A percentile compares a stretch with the other conserved stretches of the same genome.
Evolutionary conservation across 495 filamentous ascomycete genomes (phyloP).

Genomic region (Neurospora sublineolata): DNA sequence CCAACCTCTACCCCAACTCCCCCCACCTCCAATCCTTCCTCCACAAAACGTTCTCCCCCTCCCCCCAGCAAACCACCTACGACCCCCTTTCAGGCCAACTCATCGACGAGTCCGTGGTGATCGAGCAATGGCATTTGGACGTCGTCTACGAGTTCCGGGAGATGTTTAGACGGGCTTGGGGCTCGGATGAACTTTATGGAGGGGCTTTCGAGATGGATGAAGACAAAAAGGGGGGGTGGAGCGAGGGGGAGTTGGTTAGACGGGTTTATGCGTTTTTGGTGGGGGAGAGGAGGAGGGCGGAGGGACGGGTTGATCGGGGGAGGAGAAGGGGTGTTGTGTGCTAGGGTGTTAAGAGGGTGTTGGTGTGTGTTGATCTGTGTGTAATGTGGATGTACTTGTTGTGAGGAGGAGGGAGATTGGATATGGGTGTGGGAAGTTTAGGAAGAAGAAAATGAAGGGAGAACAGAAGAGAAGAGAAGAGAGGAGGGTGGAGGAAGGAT

Average conservation of each 20-base stretch:
- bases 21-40: neutral
- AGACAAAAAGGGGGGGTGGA: constrained; percentile 22
- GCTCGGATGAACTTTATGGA: neutral
- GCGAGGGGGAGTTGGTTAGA: constrained; percentile 33
- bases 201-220: neutral
- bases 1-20: neutral
- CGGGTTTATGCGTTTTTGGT: constrained; percentile 40
- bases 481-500: neutral
- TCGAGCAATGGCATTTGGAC: constrained; percentile 43
- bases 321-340: neutral
- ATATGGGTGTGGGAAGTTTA: neutral
- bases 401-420: neutral
- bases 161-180: constrained; percentile 17
- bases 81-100: neutral
- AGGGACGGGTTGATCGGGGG: constrained; percentile 8
- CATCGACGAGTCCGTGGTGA: constrained; percentile 20
- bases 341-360: neutral
- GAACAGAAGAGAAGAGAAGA: neutral
- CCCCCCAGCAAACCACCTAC: neutral
- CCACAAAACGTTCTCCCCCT: neutral
- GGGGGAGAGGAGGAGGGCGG: constrained; percentile 30
- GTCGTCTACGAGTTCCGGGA: constrained; percentile 34
- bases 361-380: neutral
- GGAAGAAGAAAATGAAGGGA: neutral
- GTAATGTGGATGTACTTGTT: neutral